These are phyloP conservation scores for Mediolabrus comicus DNA, from an alignment of 108 stramenopile genomes.

Conservation along the genomic window DNA sequence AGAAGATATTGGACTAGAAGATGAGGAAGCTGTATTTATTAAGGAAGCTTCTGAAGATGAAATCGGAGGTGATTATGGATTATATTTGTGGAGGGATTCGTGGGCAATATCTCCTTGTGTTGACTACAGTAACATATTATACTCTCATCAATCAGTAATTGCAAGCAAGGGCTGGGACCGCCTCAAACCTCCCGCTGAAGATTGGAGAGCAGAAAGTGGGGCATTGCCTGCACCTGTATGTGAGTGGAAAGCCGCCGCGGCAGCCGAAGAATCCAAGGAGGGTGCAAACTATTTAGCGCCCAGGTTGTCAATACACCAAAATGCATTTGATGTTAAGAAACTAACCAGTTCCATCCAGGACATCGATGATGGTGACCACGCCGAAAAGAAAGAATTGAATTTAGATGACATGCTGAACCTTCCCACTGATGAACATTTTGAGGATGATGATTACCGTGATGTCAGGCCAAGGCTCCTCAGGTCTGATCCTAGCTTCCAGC, in stretches of 20 bases:
- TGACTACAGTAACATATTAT: slow-evolving; percentile 13
- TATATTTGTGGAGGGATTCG: background rate
- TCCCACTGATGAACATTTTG: background rate
- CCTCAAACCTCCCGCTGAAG: background rate
- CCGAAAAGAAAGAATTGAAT: background rate
- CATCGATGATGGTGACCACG: background rate
- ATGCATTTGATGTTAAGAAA: background rate
- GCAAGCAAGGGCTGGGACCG: background rate
- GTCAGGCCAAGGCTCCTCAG: background rate
- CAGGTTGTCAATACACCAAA: background rate
- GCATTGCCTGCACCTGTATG: background rate
- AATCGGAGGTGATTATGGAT: slow-evolving; percentile 3
- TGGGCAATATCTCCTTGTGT: slow-evolving; percentile 8
- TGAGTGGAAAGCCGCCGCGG: slow-evolving; percentile 10
- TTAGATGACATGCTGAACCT: background rate
- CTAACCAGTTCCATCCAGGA: background rate
- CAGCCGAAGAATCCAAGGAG: background rate
- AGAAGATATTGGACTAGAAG: slow-evolving; percentile 17
- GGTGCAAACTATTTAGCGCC: background rate
- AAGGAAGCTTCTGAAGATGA: slow-evolving; percentile 10
- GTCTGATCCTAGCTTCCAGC: background rate
- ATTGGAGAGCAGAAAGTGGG: slow-evolving; percentile 1
- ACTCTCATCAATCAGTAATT: background rate
- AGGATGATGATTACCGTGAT: background rate
- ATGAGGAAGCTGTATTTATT: slow-evolving; percentile 12